Conservation (phyloP, 345 rosid species). For the Adansonia digitata region DNA sequence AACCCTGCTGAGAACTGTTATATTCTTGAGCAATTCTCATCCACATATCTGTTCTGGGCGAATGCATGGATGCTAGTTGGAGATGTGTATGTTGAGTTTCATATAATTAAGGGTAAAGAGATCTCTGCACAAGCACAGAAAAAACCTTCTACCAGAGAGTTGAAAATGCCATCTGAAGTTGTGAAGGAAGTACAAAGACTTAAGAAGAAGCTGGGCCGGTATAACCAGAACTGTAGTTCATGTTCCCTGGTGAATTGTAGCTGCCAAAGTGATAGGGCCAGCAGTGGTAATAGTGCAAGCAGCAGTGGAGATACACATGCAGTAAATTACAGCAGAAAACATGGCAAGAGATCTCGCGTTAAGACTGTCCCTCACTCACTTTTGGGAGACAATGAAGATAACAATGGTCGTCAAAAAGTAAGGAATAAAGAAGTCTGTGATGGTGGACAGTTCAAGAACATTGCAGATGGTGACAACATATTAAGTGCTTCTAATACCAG, state of each 20-base stretch:
- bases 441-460: slow-evolving; percentile 4
- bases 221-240: slow-evolving; percentile 57
- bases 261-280: slow-evolving; percentile 85
- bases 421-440: slow-evolving; percentile 20
- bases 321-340: slow-evolving; percentile 50
- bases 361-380: slow-evolving; percentile 28
- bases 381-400: slow-evolving; percentile 33
- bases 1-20: slow-evolving; percentile 29
- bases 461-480: slow-evolving; percentile 22
- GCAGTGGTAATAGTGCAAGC: slow-evolving; percentile 93
- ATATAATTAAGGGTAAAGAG: slow-evolving; percentile 54
- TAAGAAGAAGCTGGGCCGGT: slow-evolving; percentile 61
- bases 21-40: slow-evolving; percentile 50
- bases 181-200: slow-evolving; percentile 83
- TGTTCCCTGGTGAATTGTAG: slow-evolving; percentile 93
- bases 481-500: slow-evolving; percentile 10
- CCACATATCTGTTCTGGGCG: slow-evolving; percentile 75
- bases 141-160: slow-evolving; percentile 39
- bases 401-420: slow-evolving; percentile 20
- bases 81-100: slow-evolving; percentile 79
- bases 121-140: slow-evolving; percentile 32
- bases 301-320: slow-evolving; percentile 52
- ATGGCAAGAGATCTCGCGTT: slow-evolving; percentile 41
- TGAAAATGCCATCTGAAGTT: slow-evolving; percentile 78
- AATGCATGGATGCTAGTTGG: slow-evolving; percentile 91